Percentiles rank a stretch among this genome's conserved stretches.
These are phyloP conservation scores for Earliella scabrosa DNA, from an alignment of 1,284 basidiomycete species.

Conservation along the genomic window DNA sequence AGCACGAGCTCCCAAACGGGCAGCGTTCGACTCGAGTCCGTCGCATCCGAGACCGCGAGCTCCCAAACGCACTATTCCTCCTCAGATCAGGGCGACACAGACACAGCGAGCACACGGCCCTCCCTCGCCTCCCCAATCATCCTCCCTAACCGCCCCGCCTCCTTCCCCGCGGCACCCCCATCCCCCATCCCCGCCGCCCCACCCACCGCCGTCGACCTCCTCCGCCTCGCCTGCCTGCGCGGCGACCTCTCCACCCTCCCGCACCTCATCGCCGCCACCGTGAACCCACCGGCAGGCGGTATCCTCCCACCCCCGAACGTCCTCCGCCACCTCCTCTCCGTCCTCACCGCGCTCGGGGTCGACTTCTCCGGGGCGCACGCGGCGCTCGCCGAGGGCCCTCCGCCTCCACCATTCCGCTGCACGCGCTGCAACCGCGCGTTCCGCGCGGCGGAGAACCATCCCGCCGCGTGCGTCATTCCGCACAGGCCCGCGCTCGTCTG, in stretches of 20 bases:
- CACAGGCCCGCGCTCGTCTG: background rate
- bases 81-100: too few relatives aligned
- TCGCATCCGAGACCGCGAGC: too few relatives aligned
- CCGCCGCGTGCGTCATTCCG: conserved; percentile 6
- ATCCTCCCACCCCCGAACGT: background rate
- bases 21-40: too few relatives aligned
- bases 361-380: conserved; percentile 3
- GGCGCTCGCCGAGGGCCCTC: background rate
- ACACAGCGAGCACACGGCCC: too few relatives aligned
- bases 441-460: conserved; percentile 1
- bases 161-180: background rate
- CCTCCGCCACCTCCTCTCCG: background rate
- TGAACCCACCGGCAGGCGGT: background rate
- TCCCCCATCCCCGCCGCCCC: background rate
- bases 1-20: too few relatives aligned
- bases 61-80: too few relatives aligned
- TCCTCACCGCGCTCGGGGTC: conserved; percentile 6
- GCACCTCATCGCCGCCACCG: background rate
- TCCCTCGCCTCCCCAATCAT: too few relatives aligned
- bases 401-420: background rate
- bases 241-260: conserved; percentile 4
- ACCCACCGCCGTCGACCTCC: background rate
- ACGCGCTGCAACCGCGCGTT: conserved; percentile 11
- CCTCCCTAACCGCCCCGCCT: background rate
- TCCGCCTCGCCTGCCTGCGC: conserved; percentile 4